These are phyloP conservation scores for Uronychia setigera DNA, from an alignment of 73 alveolate species.

Conservation along the genomic window DNA sequence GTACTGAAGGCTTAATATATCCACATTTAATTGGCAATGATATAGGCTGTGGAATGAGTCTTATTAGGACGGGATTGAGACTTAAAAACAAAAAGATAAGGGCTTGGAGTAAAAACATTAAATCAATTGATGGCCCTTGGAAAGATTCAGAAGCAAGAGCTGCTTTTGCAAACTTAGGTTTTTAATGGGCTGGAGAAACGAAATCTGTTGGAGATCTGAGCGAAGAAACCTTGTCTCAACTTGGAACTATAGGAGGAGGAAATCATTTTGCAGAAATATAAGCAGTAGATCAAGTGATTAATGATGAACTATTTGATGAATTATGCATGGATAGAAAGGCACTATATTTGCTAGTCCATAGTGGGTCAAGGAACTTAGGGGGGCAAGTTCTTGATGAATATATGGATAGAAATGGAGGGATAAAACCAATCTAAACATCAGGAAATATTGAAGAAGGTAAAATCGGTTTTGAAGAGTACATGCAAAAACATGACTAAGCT, in stretches of 20 bases:
- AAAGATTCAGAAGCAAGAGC: constrained; percentile 4
- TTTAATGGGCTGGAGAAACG: not conserved
- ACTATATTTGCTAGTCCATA: constrained; percentile 47
- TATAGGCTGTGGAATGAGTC: constrained; percentile 71
- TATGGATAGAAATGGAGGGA: constrained; percentile 17
- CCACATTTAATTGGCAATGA: constrained; percentile 62
- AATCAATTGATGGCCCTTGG: constrained; percentile 57
- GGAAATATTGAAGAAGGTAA: not conserved
- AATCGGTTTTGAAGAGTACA: constrained; percentile 13
- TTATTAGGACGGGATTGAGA: constrained; percentile 52
- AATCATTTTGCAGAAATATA: constrained; percentile 66
- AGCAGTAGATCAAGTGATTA: constrained; percentile 26
- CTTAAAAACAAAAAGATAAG: constrained; percentile 32
- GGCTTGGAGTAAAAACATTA: constrained; percentile 13
- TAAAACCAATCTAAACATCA: constrained; percentile 7
- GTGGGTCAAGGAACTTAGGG: constrained; percentile 58
- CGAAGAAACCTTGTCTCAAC: constrained; percentile 6
- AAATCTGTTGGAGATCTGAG: not conserved
- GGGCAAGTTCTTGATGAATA: constrained; percentile 16
- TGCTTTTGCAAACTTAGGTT: not conserved
- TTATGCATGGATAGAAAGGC: constrained; percentile 16
- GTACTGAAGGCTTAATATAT: constrained; percentile 29
- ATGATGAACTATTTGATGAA: constrained; percentile 25
- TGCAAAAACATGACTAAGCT: constrained; percentile 51
- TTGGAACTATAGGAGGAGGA: constrained; percentile 76